Percentiles rank a stretch among this genome's conserved stretches.
Evolutionary conservation across 805 yeast species (phyloP).

Genomic region (Ogataea dorogensis): DNA sequence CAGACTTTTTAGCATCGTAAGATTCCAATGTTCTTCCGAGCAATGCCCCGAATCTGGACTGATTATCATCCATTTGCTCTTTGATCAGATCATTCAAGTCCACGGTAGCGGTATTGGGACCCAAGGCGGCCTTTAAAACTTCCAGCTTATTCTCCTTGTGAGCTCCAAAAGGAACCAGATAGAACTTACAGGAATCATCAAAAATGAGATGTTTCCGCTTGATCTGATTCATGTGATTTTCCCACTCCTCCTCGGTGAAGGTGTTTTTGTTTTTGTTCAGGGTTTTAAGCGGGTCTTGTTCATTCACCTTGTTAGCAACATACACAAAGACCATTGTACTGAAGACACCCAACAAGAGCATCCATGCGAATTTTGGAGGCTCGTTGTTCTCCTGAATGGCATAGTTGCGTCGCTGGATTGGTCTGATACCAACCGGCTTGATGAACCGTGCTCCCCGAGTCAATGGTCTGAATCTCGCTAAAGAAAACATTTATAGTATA

Average conservation of each 20-base stretch:
- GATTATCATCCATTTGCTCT: slow-evolving; percentile 41
- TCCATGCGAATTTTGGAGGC: slow-evolving; percentile 40
- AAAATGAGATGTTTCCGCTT: slow-evolving; percentile 33
- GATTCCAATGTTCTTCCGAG: slow-evolving; percentile 42
- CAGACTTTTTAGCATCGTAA: slow-evolving; percentile 28
- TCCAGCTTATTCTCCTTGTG: slow-evolving; percentile 17
- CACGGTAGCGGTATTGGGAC: slow-evolving; percentile 37
- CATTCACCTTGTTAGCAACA: slow-evolving; percentile 32
- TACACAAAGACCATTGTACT: slow-evolving; percentile 43
- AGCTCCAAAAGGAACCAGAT: slow-evolving; percentile 30
- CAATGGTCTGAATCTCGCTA: slow-evolving; percentile 5
- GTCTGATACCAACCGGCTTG: slow-evolving; percentile 1
- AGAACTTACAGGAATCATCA: slow-evolving; percentile 25
- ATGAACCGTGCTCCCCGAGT: slow-evolving; percentile 3
- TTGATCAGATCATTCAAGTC: slow-evolving; percentile 52
- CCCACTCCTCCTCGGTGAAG: slow-evolving; percentile 50
- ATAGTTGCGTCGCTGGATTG: slow-evolving; percentile 9
- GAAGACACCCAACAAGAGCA: slow-evolving; percentile 42
- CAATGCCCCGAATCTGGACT: slow-evolving; percentile 50
- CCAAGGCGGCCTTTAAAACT: slow-evolving; percentile 14
- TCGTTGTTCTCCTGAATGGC: slow-evolving; percentile 24
- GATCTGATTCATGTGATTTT: slow-evolving; percentile 34
- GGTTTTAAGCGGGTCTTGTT: slow-evolving; percentile 32
- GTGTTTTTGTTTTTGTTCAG: slow-evolving; percentile 36
- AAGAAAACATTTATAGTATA: slow-evolving; percentile 6